Percentiles rank a stretch among this genome's conserved stretches.
phyloP scores from a whole-genome alignment of 345 rosid species.

The Isatis tinctoria region DNA sequence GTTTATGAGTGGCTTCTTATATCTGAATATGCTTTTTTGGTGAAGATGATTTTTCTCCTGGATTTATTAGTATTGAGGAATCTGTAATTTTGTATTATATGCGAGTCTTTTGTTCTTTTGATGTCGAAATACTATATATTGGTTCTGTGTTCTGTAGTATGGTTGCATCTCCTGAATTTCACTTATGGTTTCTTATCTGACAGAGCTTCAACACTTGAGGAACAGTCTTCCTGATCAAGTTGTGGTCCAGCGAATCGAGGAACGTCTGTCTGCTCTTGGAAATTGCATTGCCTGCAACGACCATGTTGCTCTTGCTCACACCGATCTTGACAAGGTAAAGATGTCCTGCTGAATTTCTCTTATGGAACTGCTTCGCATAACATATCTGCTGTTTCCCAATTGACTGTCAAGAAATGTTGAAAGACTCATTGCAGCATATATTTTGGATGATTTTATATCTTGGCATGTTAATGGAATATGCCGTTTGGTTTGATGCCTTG shows the following conservation, averaged over 20 bases:
- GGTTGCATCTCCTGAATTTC: slow-evolving; percentile 1
- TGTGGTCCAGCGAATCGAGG: slow-evolving; percentile 89
- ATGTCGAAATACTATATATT: background rate
- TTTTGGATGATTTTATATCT: background rate
- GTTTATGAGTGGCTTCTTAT: background rate
- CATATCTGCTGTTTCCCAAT: background rate
- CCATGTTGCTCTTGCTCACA: slow-evolving; percentile 92
- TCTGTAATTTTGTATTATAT: background rate
- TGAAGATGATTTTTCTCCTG: background rate
- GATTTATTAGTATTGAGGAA: background rate
- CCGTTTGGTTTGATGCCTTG: background rate
- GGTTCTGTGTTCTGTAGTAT: background rate
- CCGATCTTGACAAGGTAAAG: slow-evolving; percentile 66
- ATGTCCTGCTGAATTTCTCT: background rate
- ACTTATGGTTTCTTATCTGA: background rate
- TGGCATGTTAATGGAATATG: background rate
- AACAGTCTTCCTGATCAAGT: slow-evolving; percentile 92
- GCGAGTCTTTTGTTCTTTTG: background rate
- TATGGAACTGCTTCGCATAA: background rate
- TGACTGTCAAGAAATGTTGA: background rate
- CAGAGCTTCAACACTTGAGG: slow-evolving; percentile 93
- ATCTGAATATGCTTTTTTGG: background rate
- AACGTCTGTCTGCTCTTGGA: slow-evolving; percentile 89
- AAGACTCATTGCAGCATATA: background rate
- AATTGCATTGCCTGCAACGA: slow-evolving; percentile 97